These are phyloP conservation scores for Wallemia hederae DNA, from an alignment of 1,284 basidiomycete genomes.

Conservation along the genomic window DNA sequence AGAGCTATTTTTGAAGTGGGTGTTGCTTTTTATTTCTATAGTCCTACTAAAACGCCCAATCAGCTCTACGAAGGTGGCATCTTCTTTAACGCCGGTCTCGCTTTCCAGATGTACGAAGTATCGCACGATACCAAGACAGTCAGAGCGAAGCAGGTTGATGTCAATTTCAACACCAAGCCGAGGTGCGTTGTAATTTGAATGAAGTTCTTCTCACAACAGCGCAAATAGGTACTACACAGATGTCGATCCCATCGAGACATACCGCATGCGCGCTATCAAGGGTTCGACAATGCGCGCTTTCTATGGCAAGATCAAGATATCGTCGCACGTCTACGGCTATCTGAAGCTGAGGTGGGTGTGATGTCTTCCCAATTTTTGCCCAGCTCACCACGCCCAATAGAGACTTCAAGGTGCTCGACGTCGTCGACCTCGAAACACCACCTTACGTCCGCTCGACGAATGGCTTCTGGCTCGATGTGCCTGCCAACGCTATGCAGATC, in stretches of 20 bases:
- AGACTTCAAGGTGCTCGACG: conserved; percentile 37
- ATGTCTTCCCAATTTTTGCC: not conserved
- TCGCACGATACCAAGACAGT: conserved; percentile 50
- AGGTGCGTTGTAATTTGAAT: conserved; percentile 20
- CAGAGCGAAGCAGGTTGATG: conserved; percentile 36
- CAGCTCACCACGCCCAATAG: conserved; percentile 11
- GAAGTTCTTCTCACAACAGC: not conserved
- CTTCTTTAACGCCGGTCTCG: not conserved
- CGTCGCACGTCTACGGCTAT: conserved; percentile 37
- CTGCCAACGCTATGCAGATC: conserved; percentile 23
- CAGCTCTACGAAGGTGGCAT: conserved; percentile 21
- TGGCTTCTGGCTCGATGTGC: conserved; percentile 65
- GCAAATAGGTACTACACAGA: conserved; percentile 23
- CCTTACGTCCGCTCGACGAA: conserved; percentile 44
- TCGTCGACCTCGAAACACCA: conserved; percentile 47
- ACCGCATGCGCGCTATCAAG: conserved; percentile 40
- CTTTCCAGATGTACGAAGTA: conserved; percentile 38
- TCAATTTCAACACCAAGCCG: conserved; percentile 56
- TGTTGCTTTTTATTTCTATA: no score
- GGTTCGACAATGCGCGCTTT: conserved; percentile 29
- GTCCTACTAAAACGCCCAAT: not conserved
- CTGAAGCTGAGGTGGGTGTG: conserved; percentile 11
- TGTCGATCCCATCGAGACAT: conserved; percentile 45
- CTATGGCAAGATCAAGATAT: conserved; percentile 47
- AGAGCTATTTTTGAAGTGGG: conserved; percentile 60